These are phyloP conservation scores for Colletotrichum camelliae DNA, from an alignment of 2,329 filamentous ascomycete genomes.

Conservation along the genomic window DNA sequence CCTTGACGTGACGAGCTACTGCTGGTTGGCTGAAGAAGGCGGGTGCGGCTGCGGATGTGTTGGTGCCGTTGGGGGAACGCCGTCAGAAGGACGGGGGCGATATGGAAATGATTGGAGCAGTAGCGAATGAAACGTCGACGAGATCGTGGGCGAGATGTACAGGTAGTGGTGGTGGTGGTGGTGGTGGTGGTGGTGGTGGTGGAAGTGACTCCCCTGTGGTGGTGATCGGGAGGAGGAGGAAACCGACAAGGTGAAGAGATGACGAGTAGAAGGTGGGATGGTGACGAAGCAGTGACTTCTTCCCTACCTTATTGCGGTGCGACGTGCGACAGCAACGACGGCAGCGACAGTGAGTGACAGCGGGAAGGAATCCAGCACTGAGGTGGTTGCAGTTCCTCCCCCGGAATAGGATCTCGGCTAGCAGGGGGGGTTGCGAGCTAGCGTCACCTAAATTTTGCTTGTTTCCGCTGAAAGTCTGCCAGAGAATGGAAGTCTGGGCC, in stretches of 20 bases:
- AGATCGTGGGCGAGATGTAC: neutral
- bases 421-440: neutral
- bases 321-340: neutral
- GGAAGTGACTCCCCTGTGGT: no score
- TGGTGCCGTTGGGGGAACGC: neutral
- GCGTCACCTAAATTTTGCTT: neutral
- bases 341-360: neutral
- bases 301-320: neutral
- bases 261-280: neutral
- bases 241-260: neutral
- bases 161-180: neutral
- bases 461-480: neutral
- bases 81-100: neutral
- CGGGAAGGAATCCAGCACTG: neutral
- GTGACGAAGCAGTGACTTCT: neutral
- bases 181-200: neutral
- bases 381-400: constrained; percentile 2
- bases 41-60: constrained; percentile 1
- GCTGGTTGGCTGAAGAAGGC: constrained; percentile 1
- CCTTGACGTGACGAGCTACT: neutral
- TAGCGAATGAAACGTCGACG: neutral
- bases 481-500: neutral
- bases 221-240: neutral
- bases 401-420: constrained; percentile 2
- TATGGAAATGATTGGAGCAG: neutral